Evolutionary conservation across 2,329 filamentous ascomycete genomes (phyloP), one percentile per base, ranked within the genome.

Genomic region (Nigrograna mackinnonii): DNA sequence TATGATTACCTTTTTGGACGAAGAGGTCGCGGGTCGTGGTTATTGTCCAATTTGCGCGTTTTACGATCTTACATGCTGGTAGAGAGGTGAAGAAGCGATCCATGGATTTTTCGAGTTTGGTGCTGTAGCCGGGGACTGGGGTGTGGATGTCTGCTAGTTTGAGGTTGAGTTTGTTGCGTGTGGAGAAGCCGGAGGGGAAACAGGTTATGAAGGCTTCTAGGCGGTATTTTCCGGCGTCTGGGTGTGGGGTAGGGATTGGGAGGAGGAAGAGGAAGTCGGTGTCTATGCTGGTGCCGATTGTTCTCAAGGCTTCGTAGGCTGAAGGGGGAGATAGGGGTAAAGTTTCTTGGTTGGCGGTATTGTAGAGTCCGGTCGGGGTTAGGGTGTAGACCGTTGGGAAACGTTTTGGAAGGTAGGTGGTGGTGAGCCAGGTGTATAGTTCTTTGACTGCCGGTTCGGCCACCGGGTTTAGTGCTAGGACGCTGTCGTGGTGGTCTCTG

Each of bases 251-350:
- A 5, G 49, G 41, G 19, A 40, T 39, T 4, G 78, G 78, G 0
- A 83, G 64, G 0, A 86, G 71, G 46, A 86, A 62, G 3, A 85
- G 64, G 55, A 84, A 80, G 40, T 86, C 83, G 34, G 77, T 75
- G 50, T 85, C 83, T 19, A 85, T 62, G 39, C 78, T 76, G 9
- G 68, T 64, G 21, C 74, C 75, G 0, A 85, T 62, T 3, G 70
- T 72, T 33, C 70, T 56, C 3, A 84, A 70, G 1, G 77, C 75
- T 18, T 58, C 50, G 6, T 62, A 46, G 1, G 71, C 67, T 4
- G 67, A 55, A 1, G 60, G 45, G 1, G 66, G 47, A 1, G 68
- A 47, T 0, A 75, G 57, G 0, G 76, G 72, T 4, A 79, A 67
- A 2, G 62, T 51, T 22, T 71, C 62, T 5, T 61, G 57, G 6